Conservation (phyloP, 2,329 filamentous ascomycete genomes). For the Calycina marina region DNA sequence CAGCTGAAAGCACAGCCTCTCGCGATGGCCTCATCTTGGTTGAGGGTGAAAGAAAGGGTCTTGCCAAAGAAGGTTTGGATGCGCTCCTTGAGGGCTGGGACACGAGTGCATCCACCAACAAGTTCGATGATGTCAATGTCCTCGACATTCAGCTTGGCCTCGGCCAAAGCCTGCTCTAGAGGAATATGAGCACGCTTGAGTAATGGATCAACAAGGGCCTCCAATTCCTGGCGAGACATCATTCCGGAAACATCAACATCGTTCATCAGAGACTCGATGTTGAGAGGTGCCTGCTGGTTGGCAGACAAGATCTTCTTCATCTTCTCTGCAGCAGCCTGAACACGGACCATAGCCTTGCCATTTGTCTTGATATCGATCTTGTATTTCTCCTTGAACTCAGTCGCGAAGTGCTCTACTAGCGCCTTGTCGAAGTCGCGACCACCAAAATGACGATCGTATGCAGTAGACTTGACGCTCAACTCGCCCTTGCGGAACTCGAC, state of each 20-base stretch:
- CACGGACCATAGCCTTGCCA: slow-evolving; percentile 76
- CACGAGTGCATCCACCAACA: slow-evolving; percentile 86
- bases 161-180: slow-evolving; percentile 82
- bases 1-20: slow-evolving; percentile 95
- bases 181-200: slow-evolving; percentile 58
- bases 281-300: slow-evolving; percentile 82
- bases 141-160: slow-evolving; percentile 78
- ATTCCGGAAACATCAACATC: slow-evolving; percentile 81
- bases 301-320: slow-evolving; percentile 96
- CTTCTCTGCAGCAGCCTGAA: slow-evolving; percentile 83
- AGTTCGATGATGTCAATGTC: slow-evolving; percentile 92
- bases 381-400: slow-evolving; percentile 95
- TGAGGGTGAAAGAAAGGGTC: slow-evolving; percentile 84
- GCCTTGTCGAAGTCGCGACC: slow-evolving; percentile 95
- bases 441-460: slow-evolving; percentile 92
- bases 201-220: slow-evolving; percentile 77
- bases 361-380: slow-evolving; percentile 91
- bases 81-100: slow-evolving; percentile 80
- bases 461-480: slow-evolving; percentile 80
- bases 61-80: slow-evolving; percentile 90
- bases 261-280: slow-evolving; percentile 98
- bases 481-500: slow-evolving; percentile 97
- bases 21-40: slow-evolving; percentile 94
- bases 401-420: slow-evolving; percentile 83
- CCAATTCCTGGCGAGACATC: slow-evolving; percentile 88